Evolutionary conservation across 2,329 filamentous ascomycete genomes (phyloP).

Genomic region (Sclerotinia borealis): DNA sequence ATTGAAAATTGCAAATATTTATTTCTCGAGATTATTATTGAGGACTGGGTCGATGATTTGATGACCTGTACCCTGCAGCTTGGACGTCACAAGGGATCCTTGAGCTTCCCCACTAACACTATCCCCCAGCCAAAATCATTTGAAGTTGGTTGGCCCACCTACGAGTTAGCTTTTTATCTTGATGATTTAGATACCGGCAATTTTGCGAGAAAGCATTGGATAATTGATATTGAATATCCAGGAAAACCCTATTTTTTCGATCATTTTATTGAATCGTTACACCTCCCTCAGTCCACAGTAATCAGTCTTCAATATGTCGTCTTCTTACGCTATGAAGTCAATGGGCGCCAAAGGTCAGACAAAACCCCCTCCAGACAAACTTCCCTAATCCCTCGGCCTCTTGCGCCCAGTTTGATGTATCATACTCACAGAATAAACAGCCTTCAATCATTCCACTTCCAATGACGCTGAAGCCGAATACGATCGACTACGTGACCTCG

Average conservation of each 20-base stretch:
- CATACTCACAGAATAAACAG: slow-evolving; percentile 38
- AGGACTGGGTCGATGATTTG: neutral
- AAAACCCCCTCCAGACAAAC: neutral
- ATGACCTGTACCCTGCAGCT: neutral
- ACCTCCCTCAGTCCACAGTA: neutral
- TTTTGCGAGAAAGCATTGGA: neutral
- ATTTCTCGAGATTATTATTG: neutral
- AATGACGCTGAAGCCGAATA: slow-evolving; percentile 76
- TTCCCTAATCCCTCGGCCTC: neutral
- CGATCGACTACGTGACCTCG: slow-evolving; percentile 79
- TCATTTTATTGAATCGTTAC: neutral
- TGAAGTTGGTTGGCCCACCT: slow-evolving; percentile 1
- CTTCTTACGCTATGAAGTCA: slow-evolving; percentile 37
- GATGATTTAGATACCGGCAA: neutral
- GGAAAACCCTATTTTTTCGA: neutral
- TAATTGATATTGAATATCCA: neutral
- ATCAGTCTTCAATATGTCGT: slow-evolving; percentile 42
- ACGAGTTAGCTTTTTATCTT: neutral
- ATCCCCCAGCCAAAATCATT: neutral
- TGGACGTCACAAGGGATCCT: neutral
- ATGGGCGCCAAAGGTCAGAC: slow-evolving; percentile 36
- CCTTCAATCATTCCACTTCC: slow-evolving; percentile 67
- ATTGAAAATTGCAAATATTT: neutral
- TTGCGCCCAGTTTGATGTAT: neutral
- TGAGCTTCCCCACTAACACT: slow-evolving; percentile 1